Base-by-base conservation (phyloP, 2,329 filamentous ascomycete genomes). In the Dichotomopilus funicola region DNA sequence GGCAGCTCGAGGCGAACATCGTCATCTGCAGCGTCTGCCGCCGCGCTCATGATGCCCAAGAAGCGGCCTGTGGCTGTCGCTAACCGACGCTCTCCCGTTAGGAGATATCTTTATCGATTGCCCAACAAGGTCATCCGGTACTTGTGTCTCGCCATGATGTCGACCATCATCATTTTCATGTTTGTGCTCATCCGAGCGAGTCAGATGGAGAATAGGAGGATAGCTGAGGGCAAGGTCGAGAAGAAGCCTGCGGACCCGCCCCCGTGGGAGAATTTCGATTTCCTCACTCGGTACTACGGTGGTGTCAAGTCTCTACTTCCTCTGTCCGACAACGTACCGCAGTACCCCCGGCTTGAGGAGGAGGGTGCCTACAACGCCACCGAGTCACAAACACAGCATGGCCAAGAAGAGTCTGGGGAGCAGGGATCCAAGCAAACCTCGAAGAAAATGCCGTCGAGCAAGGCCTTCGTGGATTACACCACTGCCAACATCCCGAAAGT, bases 261-360 rank as follows among this genome's bases (percentile, higher is more conserved):
- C 0, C 71, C 81, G 5, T 97, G 91, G 91, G 89, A 95, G 68
- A 81, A 80, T 8, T 97, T 95, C 67, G 83, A 85, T 0, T 95
- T 96, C 65, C 71, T 99, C 59, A 86, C 86, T 58, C 81, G 91
- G 60, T 99, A 96, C 68, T 94, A 96, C 68, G 92, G 91, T 11
- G 94, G 94, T 0, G 79, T 99, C 57, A 79, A 86, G 61, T 87
- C 81, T 0, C 67, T 99, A 59, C 81, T 88, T 0, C 72, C 82
- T 0, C 73, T 83, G 33, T 70, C 77, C 11, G 75, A 88, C 48
- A 92, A 91, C 62, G 75, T 78, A 8, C 86, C 91, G 0, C 89
- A 97, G 66, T 97, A 95, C 67, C 92, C 94, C 1, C 77, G 78
- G 6, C 72, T 79, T 1, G 78, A 79, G 49, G 83, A 86, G 50